Conservation (phyloP, 257 asterid genomes). For the Nicotiana sylvestris region DNA sequence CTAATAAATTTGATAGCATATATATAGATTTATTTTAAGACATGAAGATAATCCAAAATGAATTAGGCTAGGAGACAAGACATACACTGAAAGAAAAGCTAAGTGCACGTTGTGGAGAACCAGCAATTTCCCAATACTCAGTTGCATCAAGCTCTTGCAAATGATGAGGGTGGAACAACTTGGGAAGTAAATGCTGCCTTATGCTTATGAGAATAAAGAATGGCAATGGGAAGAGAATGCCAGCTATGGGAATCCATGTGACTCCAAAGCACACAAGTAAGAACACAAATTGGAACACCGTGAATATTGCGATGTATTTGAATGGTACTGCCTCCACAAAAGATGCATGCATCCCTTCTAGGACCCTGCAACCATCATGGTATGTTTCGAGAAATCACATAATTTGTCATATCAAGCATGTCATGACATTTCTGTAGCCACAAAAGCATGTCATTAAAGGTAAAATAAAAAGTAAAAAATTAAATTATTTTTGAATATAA, state of each 20-base stretch:
- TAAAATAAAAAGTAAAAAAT: too few relatives aligned
- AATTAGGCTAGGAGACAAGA: background rate
- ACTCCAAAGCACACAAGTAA: conserved; percentile 2
- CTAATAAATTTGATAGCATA: background rate
- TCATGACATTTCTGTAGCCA: too few relatives aligned
- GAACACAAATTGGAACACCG: background rate
- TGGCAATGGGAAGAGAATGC: conserved; percentile 2
- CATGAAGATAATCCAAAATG: background rate
- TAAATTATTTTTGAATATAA: too few relatives aligned
- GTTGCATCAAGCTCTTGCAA: conserved; percentile 5
- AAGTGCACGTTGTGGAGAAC: background rate
- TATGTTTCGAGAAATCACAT: too few relatives aligned
- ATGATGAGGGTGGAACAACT: background rate
- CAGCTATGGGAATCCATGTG: conserved; percentile 13
- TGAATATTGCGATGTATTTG: background rate
- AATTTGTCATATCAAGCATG: too few relatives aligned
- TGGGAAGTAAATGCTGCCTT: conserved; percentile 2
- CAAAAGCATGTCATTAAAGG: too few relatives aligned
- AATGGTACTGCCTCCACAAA: conserved; percentile 13
- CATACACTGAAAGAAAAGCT: background rate
- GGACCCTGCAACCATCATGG: background rate
- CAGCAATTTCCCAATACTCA: background rate
- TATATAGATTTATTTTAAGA: background rate
- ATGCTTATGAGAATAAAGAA: background rate
- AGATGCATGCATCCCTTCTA: conserved; percentile 8